Conservation (phyloP, 495 filamentous ascomycete genomes). For the Penicillium daleae region DNA sequence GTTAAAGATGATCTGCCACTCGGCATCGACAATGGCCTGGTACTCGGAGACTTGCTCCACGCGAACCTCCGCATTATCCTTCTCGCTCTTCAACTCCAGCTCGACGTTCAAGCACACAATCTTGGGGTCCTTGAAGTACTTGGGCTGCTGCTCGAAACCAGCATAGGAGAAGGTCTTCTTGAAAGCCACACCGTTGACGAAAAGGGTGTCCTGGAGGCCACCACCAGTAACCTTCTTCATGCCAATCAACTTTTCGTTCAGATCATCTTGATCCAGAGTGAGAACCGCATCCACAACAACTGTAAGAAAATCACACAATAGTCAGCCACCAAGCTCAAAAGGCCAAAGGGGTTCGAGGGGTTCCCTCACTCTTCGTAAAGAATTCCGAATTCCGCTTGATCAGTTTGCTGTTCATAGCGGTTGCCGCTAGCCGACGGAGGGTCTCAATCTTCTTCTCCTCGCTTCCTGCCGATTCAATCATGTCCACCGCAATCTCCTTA, state of each 20-base stretch:
- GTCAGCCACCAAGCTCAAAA: conserved; percentile 5
- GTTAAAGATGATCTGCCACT: conserved; percentile 99
- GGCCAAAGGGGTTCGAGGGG: conserved; percentile 1
- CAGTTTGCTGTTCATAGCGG: conserved; percentile 99
- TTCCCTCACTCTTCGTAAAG: conserved; percentile 94
- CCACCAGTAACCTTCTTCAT: conserved; percentile 97
- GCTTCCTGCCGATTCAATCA: conserved; percentile 51
- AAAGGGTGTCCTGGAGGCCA: conserved; percentile 93
- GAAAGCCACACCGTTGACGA: conserved; percentile 97
- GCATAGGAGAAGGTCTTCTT: conserved; percentile 99
- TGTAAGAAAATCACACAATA: conserved; percentile 36
- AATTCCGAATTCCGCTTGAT: conserved; percentile 97
- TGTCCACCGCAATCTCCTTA: conserved; percentile 93
- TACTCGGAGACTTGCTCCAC: conserved; percentile 99
- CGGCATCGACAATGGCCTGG: conserved; percentile 97
- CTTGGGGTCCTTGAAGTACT: conserved; percentile 88
- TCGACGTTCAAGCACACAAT: conserved; percentile 98
- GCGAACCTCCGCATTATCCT: conserved; percentile 97
- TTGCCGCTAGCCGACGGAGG: conserved; percentile 83
- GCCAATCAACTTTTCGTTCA: conserved; percentile 97
- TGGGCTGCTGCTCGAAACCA: conserved; percentile 98
- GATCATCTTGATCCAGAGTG: conserved; percentile 94
- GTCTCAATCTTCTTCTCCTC: conserved; percentile 90
- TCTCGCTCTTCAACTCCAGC: conserved; percentile 95
- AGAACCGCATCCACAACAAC: conserved; percentile 98